Percentiles rank a stretch among this genome's conserved stretches.
phyloP scores from a whole-genome alignment of 768 basidiomycete genomes.

The Boletus pseudo-olivaceus region DNA sequence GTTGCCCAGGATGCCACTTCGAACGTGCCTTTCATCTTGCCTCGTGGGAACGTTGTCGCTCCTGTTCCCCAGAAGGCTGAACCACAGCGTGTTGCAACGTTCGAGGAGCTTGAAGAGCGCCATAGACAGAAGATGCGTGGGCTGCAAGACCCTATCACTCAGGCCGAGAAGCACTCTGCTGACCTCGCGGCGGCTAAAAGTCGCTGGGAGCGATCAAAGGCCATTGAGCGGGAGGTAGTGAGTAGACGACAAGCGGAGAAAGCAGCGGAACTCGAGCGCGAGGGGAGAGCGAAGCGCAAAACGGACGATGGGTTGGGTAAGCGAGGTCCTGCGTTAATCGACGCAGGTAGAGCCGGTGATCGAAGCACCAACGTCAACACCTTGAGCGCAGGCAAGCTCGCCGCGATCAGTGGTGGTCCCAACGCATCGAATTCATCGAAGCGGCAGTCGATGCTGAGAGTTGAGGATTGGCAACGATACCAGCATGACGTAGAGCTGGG shows the following conservation, averaged over 20 bases:
- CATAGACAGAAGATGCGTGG: conserved; percentile 82
- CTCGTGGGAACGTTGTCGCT: conserved; percentile 40
- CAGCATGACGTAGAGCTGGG: conserved; percentile 49
- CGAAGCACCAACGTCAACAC: conserved; percentile 33
- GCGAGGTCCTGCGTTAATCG: conserved; percentile 30
- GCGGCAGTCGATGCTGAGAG: conserved; percentile 72
- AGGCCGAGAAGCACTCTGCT: conserved; percentile 73
- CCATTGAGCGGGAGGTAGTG: conserved; percentile 72
- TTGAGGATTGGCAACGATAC: conserved; percentile 81
- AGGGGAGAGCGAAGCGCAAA: conserved; percentile 48
- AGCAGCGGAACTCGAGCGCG: conserved; percentile 43
- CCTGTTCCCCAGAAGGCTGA: conserved; percentile 49
- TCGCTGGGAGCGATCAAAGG: conserved; percentile 80
- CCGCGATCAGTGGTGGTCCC: conserved; percentile 33
- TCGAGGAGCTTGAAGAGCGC: conserved; percentile 83
- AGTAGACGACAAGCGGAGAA: conserved; percentile 69
- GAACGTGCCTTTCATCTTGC: conserved; percentile 43
- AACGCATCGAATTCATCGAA: conserved; percentile 44
- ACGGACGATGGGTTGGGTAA: conserved; percentile 40
- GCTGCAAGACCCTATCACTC: conserved; percentile 81
- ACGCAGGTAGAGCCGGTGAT: conserved; percentile 32
- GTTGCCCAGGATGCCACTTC: conserved; percentile 29
- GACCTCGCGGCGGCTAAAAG: conserved; percentile 70
- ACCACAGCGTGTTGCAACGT: conserved; percentile 61
- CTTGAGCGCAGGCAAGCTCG: conserved; percentile 61